Evolutionary conservation across 2,329 filamentous ascomycete genomes (phyloP).

Genomic region (Colletotrichum sp.): DNA sequence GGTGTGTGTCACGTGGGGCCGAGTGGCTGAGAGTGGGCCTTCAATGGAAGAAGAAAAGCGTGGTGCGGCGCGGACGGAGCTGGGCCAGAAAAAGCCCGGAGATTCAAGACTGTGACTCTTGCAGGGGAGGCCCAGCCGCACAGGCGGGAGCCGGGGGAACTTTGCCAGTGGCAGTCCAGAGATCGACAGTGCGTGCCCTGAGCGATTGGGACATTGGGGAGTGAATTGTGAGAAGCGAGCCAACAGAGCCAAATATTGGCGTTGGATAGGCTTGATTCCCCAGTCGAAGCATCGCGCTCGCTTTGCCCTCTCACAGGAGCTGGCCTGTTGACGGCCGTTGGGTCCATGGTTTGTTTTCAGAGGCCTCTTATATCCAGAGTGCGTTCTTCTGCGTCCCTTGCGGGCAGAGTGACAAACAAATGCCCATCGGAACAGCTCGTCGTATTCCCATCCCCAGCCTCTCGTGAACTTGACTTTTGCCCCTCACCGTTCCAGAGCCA

Average conservation of each 20-base stretch:
- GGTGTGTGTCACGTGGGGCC: constrained; percentile 21
- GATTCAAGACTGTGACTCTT: background rate
- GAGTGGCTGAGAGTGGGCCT: constrained; percentile 13
- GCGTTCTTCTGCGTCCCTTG: background rate
- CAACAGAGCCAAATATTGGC: background rate
- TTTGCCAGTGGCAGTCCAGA: constrained; percentile 7
- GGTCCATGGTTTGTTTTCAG: background rate
- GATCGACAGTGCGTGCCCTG: constrained; percentile 12
- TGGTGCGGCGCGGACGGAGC: constrained; percentile 16
- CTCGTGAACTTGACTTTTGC: constrained; percentile 3
- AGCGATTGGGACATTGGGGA: background rate
- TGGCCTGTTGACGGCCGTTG: background rate
- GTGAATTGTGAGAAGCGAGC: background rate
- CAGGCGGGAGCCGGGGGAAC: background rate
- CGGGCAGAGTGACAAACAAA: background rate
- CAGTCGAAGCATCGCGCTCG: background rate
- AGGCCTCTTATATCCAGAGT: background rate
- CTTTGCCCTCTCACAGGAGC: background rate
- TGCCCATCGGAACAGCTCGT: background rate
- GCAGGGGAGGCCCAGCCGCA: constrained; percentile 8
- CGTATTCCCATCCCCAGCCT: constrained; percentile 2
- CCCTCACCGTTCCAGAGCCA: constrained; percentile 17
- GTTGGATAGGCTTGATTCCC: background rate
- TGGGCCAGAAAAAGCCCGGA: constrained; percentile 10
- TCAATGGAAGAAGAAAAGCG: constrained; percentile 17